Evolutionary conservation across 352 stramenopile species (phyloP), one percentile per base, ranked within the genome.

Genomic region (Phytophthora cactorum): DNA sequence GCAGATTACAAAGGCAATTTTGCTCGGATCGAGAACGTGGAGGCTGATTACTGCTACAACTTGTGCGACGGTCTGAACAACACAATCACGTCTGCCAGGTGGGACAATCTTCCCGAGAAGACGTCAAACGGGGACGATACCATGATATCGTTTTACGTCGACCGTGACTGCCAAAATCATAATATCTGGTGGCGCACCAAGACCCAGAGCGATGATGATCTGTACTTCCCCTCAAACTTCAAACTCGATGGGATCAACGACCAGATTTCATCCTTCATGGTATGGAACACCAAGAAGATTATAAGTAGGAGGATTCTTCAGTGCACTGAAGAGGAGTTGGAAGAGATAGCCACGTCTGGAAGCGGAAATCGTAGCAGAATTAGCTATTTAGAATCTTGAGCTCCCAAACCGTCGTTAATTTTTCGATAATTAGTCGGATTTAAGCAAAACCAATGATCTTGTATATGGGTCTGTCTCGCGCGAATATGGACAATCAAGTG

Each of bases 1-100:
- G 49, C 29, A 0, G 49, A 60, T 41, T 70, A 61, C 41, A 59
- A 70, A 17, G 34, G 56, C 47, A 66, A 70, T 12, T 36, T 70
- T 17, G 2, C 14, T 8, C 29, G 39, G n/a, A 14, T 66, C 6
- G 10, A 56, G 0, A 43, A 66, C 22, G 39, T 70, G 0, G 1
- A 47, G 3, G 25, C 45, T 4, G 63, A 70, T 41, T 25, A 56
- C 4, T 72, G 57, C 51, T 72, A 72, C 52, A 58, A 39, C 8
- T 54, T 71, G 5, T 71, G 63, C 14, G 51, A 56, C 6, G 32
- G 14, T 2, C 45, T 68, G 12, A 14, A 67, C 36, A 51, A 68
- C 38, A 53, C 25, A 12, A 41, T 71, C 22, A 51, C 63, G n/a
- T 71, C 63, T 15, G 63, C 43, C 5, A 53, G 45, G 36, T 72